These are phyloP conservation scores for Papiliotrema laurentii DNA, from an alignment of 1,284 basidiomycete species.

Conservation along the genomic window DNA sequence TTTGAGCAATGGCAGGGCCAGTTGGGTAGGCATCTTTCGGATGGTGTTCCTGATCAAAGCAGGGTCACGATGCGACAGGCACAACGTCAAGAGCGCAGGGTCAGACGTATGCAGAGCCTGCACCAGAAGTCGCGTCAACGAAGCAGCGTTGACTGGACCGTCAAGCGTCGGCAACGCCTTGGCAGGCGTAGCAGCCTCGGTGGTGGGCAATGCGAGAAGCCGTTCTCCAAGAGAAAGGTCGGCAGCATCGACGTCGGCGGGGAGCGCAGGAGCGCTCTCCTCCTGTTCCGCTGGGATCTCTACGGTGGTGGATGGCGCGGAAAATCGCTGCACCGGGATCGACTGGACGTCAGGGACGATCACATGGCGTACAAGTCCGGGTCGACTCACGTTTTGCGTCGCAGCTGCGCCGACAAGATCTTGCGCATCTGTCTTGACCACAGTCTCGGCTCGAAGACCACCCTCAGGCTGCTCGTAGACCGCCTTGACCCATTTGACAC, in stretches of 20 bases:
- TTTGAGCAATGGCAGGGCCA: conserved; percentile 80
- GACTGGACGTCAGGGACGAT: conserved; percentile 7
- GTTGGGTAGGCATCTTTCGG: conserved; percentile 77
- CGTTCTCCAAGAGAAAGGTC: conserved; percentile 86
- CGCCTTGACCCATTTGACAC: conserved; percentile 62
- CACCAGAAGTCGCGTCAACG: conserved; percentile 87
- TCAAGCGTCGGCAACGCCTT: conserved; percentile 23
- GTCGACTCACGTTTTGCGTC: conserved; percentile 21
- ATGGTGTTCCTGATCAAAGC: conserved; percentile 83
- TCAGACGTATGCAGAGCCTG: conserved; percentile 97
- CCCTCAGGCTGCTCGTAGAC: conserved; percentile 58
- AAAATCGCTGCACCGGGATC: conserved; percentile 39
- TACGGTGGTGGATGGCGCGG: conserved; percentile 30
- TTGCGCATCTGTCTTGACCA: conserved; percentile 52
- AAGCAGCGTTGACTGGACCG: conserved; percentile 68
- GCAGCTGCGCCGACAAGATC: conserved; percentile 42
- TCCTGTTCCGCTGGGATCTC: conserved; percentile 32
- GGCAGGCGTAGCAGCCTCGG: conserved; percentile 24
- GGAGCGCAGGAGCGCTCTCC: conserved; percentile 46
- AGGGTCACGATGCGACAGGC: conserved; percentile 76
- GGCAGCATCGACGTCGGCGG: conserved; percentile 73
- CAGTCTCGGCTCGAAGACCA: conserved; percentile 38
- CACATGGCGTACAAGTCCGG: neutral
- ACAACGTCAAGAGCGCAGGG: conserved; percentile 78
- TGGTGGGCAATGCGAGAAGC: conserved; percentile 64